Conservation (phyloP, 2,329 filamentous ascomycete genomes). For the Pseudogymnoascus sp. region DNA sequence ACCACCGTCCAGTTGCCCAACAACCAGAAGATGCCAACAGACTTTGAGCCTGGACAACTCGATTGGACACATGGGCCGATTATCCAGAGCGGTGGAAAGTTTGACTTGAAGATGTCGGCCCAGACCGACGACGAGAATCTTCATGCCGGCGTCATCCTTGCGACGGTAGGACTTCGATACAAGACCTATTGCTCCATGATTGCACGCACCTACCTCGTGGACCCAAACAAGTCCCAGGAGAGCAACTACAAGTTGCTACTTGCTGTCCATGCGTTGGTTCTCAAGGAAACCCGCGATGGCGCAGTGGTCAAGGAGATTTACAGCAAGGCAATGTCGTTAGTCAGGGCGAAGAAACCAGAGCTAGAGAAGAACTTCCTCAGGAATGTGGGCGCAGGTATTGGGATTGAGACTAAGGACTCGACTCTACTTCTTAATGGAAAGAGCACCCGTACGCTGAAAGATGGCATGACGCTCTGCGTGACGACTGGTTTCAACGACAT, state of each 20-base stretch:
- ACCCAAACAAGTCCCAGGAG: constrained; percentile 94
- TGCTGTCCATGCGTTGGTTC: constrained; percentile 75
- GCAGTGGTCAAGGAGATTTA: constrained; percentile 84
- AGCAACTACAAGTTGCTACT: constrained; percentile 85
- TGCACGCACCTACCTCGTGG: constrained; percentile 88
- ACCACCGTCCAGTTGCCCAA: constrained; percentile 62
- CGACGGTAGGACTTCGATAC: constrained; percentile 85
- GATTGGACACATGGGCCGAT: constrained; percentile 91
- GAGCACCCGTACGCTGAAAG: constrained; percentile 73
- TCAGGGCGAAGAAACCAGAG: constrained; percentile 88
- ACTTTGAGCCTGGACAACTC: constrained; percentile 80
- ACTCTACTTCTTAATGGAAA: constrained; percentile 82
- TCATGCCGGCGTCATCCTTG: constrained; percentile 88
- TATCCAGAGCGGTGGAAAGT: constrained; percentile 91
- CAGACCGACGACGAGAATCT: constrained; percentile 75
- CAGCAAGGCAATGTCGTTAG: constrained; percentile 68
- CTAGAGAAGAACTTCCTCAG: constrained; percentile 92
- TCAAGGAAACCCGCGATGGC: constrained; percentile 86
- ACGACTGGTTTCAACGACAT: constrained; percentile 86
- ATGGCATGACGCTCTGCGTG: constrained; percentile 93
- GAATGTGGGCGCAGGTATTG: constrained; percentile 84
- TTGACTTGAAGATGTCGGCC: constrained; percentile 73
- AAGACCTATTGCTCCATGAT: constrained; percentile 93
- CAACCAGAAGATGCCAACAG: constrained; percentile 68
- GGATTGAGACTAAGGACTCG: constrained; percentile 79